Evolutionary conservation across 805 yeast genomes (phyloP).

Genomic region (Candida corydali): DNA sequence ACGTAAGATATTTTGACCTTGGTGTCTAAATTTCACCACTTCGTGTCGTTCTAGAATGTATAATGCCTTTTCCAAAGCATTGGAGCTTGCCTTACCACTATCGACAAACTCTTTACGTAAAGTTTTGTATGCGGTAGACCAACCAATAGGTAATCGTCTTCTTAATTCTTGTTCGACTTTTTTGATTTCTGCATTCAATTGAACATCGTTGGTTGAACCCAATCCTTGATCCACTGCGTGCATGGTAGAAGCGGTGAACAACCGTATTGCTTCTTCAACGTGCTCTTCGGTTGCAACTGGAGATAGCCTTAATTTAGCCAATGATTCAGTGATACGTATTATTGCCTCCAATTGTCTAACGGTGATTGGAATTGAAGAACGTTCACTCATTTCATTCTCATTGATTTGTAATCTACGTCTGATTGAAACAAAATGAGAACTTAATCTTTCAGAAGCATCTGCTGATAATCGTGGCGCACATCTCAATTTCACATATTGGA

Average conservation of each 20-base stretch:
- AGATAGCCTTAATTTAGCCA: constrained; percentile 79
- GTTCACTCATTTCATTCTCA: constrained; percentile 77
- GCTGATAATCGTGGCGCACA: constrained; percentile 91
- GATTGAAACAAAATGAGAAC: constrained; percentile 89
- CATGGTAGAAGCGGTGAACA: constrained; percentile 96
- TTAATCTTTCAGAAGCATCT: constrained; percentile 84
- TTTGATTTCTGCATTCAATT: constrained; percentile 66
- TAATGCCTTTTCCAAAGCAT: constrained; percentile 79
- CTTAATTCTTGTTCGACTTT: constrained; percentile 80
- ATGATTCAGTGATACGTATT: constrained; percentile 88
- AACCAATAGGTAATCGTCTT: constrained; percentile 91
- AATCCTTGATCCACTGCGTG: constrained; percentile 80
- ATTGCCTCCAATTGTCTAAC: constrained; percentile 97
- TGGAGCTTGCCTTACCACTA: constrained; percentile 55
- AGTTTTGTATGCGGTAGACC: constrained; percentile 87
- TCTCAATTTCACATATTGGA: constrained; percentile 81
- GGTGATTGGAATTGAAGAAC: constrained; percentile 96
- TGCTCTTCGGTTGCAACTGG: constrained; percentile 86
- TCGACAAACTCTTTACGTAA: constrained; percentile 78
- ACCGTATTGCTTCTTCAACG: constrained; percentile 91
- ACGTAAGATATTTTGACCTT: constrained; percentile 76
- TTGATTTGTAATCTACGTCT: constrained; percentile 76
- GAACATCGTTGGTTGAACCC: constrained; percentile 45
- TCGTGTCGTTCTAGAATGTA: constrained; percentile 81
- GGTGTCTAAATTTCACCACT: constrained; percentile 82